Evolutionary conservation across 1,139 yeast species (phyloP), one percentile per base, ranked within the genome.

Genomic region (Suhomyces anneliseae): DNA sequence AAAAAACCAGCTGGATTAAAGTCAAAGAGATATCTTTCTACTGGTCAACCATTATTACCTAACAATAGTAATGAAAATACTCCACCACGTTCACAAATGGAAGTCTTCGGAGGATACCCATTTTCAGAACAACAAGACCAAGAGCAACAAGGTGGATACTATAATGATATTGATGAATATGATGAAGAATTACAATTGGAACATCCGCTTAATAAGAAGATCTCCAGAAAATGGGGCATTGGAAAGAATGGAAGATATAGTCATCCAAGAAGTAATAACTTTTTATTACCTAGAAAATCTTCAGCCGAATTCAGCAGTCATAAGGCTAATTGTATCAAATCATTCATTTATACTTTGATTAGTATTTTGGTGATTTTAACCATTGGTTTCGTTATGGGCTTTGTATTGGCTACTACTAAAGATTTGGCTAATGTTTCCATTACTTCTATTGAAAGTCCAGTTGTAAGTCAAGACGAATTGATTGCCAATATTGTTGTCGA

Each of bases 401-500:
- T 92, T 61, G 70, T 90, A 6, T 71, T 92, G 46, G 97, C 97
- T 0, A 85, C 96, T 1, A 85, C 92, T 15, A 90, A 90, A 59
- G 97, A 93, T 47, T 72, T 93, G 51, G 82, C 86, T 46, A 76
- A 80, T 52, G 86, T 90, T 29, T 69, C 79, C 27, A 79, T 90
- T 10, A 65, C 72, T 1, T 70, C 81, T 11, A 74, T 92, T 43
- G 81, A 81, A 46, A 89, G 88, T 56, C 80, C 93, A 0, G 72
- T 92, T 29, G 89, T 90, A 4, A 85, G 95, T 50, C 84, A 85
- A 55, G 96, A 90, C 59, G 97, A 90, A 61, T 71, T 93, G 44
- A 79, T 90, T 2, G 90, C 92, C 68, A 90, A 87, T 62, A 70
- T 92, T 53, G 79, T 81, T 4, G 82, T 90, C 19, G 85, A 83